phyloP scores from a whole-genome alignment of 2,329 filamentous ascomycete species.

The Rhexocercosporidium sp. region DNA sequence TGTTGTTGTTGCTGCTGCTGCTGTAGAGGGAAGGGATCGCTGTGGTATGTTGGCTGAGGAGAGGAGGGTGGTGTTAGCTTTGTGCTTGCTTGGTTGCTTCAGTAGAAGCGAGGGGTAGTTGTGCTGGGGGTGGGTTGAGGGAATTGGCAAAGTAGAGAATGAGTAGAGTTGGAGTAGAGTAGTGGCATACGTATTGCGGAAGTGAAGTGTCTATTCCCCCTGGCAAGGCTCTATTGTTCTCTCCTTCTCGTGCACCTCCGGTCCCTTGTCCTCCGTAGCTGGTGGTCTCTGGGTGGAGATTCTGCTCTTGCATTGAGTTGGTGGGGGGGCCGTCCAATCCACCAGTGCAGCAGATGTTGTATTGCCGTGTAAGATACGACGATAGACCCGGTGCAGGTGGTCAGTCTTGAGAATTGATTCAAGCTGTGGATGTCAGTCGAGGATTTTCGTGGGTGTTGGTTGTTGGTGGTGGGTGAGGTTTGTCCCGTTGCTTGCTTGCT shows the following conservation, averaged over 20 bases:
- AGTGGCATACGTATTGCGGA: constrained; percentile 5
- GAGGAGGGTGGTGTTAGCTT: constrained; percentile 29
- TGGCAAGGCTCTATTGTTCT: constrained; percentile 21
- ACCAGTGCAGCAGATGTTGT: constrained; percentile 32
- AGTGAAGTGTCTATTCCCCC: constrained; percentile 19
- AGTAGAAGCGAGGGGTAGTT: background rate
- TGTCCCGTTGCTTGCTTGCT: too few species aligned
- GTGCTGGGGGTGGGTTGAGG: background rate
- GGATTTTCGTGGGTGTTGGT: constrained; percentile 18
- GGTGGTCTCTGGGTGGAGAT: constrained; percentile 29
- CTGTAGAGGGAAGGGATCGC: constrained; percentile 21
- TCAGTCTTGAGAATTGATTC: constrained; percentile 2
- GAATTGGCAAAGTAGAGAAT: too few species aligned
- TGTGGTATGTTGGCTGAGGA: constrained; percentile 29
- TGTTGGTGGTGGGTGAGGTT: constrained; percentile 10
- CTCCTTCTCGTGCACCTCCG: background rate
- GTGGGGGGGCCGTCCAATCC: constrained; percentile 21
- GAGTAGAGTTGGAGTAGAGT: too few species aligned
- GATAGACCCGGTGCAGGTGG: too few species aligned
- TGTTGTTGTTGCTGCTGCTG: background rate
- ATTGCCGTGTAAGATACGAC: constrained; percentile 2
- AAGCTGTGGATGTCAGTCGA: constrained; percentile 10
- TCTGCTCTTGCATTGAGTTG: constrained; percentile 36
- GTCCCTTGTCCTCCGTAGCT: constrained; percentile 29
- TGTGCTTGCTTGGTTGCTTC: constrained; percentile 26